A percentile compares a stretch with the other conserved stretches of the same genome.
These are phyloP conservation scores for Stephanodiscus triporus DNA, from an alignment of 108 stramenopile genomes.

Conservation along the genomic window DNA sequence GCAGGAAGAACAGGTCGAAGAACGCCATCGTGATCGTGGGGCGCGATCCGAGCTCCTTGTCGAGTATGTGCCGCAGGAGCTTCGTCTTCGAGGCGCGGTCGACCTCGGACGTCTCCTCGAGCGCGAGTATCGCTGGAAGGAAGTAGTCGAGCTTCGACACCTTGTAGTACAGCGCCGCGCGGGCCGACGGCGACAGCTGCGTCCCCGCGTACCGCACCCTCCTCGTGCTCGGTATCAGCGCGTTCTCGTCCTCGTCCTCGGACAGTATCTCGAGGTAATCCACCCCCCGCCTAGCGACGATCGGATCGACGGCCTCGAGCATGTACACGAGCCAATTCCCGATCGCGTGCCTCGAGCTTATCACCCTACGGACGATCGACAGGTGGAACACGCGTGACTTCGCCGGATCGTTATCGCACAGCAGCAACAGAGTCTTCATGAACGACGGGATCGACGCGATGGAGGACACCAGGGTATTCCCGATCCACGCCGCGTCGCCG, in stretches of 20 bases:
- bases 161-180: slow-evolving; percentile 46
- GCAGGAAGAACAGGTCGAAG: slow-evolving; percentile 47
- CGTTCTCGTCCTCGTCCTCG: slow-evolving; percentile 54
- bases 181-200: slow-evolving; percentile 34
- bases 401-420: slow-evolving; percentile 49
- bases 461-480: slow-evolving; percentile 39
- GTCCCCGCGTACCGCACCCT: slow-evolving; percentile 49
- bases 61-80: slow-evolving; percentile 46
- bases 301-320: slow-evolving; percentile 54
- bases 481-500: slow-evolving; percentile 48
- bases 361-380: slow-evolving; percentile 41
- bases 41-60: slow-evolving; percentile 48
- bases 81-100: slow-evolving; percentile 50
- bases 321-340: slow-evolving; percentile 61
- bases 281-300: slow-evolving; percentile 48
- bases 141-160: slow-evolving; percentile 54
- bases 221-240: slow-evolving; percentile 47
- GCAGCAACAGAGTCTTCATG: slow-evolving; percentile 51
- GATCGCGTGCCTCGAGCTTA: slow-evolving; percentile 44
- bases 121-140: slow-evolving; percentile 44
- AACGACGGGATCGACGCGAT: slow-evolving; percentile 49
- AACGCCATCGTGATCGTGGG: slow-evolving; percentile 51
- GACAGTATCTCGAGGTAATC: slow-evolving; percentile 56
- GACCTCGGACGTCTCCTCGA: slow-evolving; percentile 52
- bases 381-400: slow-evolving; percentile 43